A percentile compares a stretch with the other conserved stretches of the same genome.
Evolutionary conservation across 352 stramenopile genomes (phyloP).

Genomic region (Blastocystis sp.): DNA sequence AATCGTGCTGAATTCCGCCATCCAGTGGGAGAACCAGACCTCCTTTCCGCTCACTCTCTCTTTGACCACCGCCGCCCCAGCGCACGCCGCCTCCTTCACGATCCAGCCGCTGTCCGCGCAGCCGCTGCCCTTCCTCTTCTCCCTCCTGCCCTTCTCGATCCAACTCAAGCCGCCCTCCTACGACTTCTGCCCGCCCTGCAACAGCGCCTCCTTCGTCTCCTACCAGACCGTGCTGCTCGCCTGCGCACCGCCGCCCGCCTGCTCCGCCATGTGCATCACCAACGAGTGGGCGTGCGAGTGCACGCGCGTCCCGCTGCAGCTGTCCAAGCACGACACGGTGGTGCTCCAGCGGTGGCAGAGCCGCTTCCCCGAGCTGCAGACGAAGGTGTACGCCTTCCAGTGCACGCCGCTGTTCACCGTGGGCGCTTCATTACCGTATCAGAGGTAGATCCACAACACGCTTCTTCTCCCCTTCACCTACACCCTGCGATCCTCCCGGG

Average conservation of each 20-base stretch:
- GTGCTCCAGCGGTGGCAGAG: neutral
- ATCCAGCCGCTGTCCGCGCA: neutral
- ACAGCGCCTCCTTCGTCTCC: neutral
- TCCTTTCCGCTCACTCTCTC: neutral
- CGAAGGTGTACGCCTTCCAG: neutral
- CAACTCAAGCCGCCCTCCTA: neutral
- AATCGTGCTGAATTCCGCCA: neutral
- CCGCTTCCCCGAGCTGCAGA: neutral
- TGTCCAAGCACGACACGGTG: neutral
- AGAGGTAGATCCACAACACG: neutral
- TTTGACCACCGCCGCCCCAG: too few species aligned
- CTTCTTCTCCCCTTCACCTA: constrained; percentile 30
- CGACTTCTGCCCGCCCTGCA: neutral
- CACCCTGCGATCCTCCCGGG: neutral
- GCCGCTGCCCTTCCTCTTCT: constrained; percentile 39
- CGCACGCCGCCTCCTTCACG: neutral
- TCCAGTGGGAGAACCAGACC: constrained; percentile 9
- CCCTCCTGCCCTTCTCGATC: neutral
- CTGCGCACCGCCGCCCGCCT: neutral
- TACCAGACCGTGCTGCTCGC: neutral
- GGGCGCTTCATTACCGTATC: neutral
- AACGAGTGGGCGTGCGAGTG: neutral
- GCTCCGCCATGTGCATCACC: neutral
- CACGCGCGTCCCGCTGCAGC: neutral
- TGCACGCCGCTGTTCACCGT: neutral